These are phyloP conservation scores for Metschnikowia henanensis DNA, from an alignment of 805 yeast genomes.

Conservation along the genomic window DNA sequence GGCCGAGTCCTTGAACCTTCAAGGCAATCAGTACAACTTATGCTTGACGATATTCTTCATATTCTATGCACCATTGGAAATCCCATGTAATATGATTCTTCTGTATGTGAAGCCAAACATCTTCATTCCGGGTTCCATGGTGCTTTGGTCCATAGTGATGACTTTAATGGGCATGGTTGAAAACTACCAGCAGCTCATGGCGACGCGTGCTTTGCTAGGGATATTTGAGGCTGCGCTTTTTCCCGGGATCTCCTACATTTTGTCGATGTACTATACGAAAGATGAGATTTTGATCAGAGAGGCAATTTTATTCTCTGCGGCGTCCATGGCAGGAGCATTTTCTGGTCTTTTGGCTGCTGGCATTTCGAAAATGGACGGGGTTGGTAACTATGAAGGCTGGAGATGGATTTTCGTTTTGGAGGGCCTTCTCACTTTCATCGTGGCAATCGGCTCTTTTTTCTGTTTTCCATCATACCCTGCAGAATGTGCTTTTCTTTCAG, in stretches of 20 bases:
- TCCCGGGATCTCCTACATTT: slow-evolving; percentile 72
- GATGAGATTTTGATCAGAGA: slow-evolving; percentile 69
- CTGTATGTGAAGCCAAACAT: slow-evolving; percentile 61
- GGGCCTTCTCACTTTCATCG: slow-evolving; percentile 16
- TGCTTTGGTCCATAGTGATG: slow-evolving; percentile 60
- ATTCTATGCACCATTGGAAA: slow-evolving; percentile 65
- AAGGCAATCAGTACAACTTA: slow-evolving; percentile 59
- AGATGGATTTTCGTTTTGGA: slow-evolving; percentile 20
- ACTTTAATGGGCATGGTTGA: slow-evolving; percentile 65
- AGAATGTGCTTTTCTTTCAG: slow-evolving; percentile 12
- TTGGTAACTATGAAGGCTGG: slow-evolving; percentile 18
- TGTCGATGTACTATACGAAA: slow-evolving; percentile 64
- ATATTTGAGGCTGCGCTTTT: slow-evolving; percentile 69
- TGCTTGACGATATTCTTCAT: slow-evolving; percentile 72
- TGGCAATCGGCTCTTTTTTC: slow-evolving; percentile 11
- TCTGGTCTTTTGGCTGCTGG: slow-evolving; percentile 73
- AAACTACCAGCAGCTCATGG: slow-evolving; percentile 57
- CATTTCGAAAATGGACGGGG: slow-evolving; percentile 52
- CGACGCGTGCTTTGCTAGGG: slow-evolving; percentile 67
- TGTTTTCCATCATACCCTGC: slow-evolving; percentile 14
- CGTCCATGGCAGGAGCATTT: slow-evolving; percentile 77
- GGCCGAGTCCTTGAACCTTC: slow-evolving; percentile 50
- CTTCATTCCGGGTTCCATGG: slow-evolving; percentile 61
- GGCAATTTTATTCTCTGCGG: slow-evolving; percentile 66
- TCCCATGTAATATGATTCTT: slow-evolving; percentile 61